Evolutionary conservation across 345 rosid genomes (phyloP), one percentile per base, ranked within the genome.

Genomic region (Conringia planisiliqua): DNA sequence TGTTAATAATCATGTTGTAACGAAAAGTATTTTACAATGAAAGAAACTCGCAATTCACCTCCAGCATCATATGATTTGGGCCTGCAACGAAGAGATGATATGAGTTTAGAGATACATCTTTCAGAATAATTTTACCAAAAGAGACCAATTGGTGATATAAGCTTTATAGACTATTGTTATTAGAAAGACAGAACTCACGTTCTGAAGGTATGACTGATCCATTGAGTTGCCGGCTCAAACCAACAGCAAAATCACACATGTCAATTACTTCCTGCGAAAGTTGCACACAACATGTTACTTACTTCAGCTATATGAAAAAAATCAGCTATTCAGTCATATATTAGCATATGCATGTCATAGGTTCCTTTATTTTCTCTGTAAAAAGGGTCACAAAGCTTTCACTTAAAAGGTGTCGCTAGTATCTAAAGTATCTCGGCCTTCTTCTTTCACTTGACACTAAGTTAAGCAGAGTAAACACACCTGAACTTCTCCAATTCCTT

Each of bases 401-500:
- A 10, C 40, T 26, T 8, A 13, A 20, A 33, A 16, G 10, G 26
- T 46, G 27, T 59, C 2, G 10, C 12, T n/a, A 24, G 32, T 47
- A 52, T 14, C n/a, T 24, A 7, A 68, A 68, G 39, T 22, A 29
- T n/a, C 13, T 22, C 24, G 24, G 24, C 24, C 24, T 1, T 22
- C 24, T 22, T 22, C 24, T 22, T 22, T 22, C 24, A 22, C 24
- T 22, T 22, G 24, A 22, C 1, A 20, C 36, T 22, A 14, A 54
- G 76, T 13, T 22, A 10, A 12, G 32, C 26, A 2, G 75, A 20
- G n/a, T 16, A 18, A 22, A 77, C 74, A 80, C 77, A 92, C 99
- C 68, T 95, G 97, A 74, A 95, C 98, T 86, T 95, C 99, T 32
- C 98, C 99, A 7, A 95, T 85, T 80, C 98, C 99, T 85, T 95